Conservation (phyloP, 176 grass and related monocot species). For the Carex cristatella region DNA sequence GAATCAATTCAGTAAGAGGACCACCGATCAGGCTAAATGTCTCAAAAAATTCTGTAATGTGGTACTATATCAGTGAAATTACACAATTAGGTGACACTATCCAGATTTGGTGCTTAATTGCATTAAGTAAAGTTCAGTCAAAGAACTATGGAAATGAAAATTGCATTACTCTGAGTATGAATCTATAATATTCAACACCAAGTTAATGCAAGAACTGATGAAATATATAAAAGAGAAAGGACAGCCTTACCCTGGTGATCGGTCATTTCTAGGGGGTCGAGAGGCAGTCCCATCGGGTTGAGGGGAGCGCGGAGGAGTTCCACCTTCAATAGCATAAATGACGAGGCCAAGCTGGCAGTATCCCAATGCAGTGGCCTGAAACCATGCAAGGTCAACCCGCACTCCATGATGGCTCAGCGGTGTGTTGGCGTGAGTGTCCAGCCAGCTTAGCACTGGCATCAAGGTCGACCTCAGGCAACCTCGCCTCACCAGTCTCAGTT, state of each 20-base stretch:
- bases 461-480: slow-evolving; percentile 72
- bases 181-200: background rate
- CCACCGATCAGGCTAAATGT: background rate
- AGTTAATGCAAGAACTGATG: background rate
- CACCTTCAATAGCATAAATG: slow-evolving; percentile 81
- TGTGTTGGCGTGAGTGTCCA: slow-evolving; percentile 89
- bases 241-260: slow-evolving; percentile 47
- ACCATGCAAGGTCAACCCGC: slow-evolving; percentile 80
- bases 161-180: background rate
- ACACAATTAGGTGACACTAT: background rate
- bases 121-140: background rate
- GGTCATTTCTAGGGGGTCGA: slow-evolving; percentile 50
- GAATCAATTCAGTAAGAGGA: background rate
- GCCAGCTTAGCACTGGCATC: slow-evolving; percentile 71
- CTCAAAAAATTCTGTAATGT: background rate
- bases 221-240: slow-evolving; percentile 6
- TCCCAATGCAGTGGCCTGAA: slow-evolving; percentile 85
- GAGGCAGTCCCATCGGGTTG: slow-evolving; percentile 32
- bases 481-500: slow-evolving; percentile 73
- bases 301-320: background rate
- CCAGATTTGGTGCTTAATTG: background rate
- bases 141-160: background rate
- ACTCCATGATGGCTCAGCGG: slow-evolving; percentile 51
- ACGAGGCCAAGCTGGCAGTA: slow-evolving; percentile 94
- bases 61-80: background rate